A percentile compares a stretch with the other conserved stretches of the same genome.
Evolutionary conservation across 116 monocot genomes (phyloP).

Genomic region (Cymodocea nodosa): DNA sequence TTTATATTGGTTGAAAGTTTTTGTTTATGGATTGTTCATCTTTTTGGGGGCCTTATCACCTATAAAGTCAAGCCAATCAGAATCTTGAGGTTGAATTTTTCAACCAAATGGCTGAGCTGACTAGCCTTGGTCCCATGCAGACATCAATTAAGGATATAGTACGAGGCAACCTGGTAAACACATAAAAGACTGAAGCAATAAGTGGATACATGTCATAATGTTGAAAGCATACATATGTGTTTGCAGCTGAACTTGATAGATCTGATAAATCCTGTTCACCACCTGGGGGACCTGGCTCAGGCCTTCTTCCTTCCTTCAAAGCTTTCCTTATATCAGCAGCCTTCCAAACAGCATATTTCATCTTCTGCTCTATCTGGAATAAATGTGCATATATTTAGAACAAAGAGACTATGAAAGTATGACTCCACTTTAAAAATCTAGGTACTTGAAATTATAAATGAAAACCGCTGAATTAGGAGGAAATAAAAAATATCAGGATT

Average conservation of each 20-base stretch:
- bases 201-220: not conserved
- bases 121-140: too few relatives aligned
- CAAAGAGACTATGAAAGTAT: not conserved
- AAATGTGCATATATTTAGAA: not conserved
- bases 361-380: conserved; percentile 64
- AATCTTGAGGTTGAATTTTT: too few relatives aligned
- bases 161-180: too few relatives aligned
- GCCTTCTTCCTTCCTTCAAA: conserved; percentile 87
- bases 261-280: conserved; percentile 53
- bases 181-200: not conserved
- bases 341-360: conserved; percentile 96
- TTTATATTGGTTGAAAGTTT: too few relatives aligned
- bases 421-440: not conserved
- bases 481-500: not conserved
- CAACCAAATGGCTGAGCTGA: too few relatives aligned
- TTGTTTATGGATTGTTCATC: too few relatives aligned
- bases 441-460: not conserved
- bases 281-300: conserved; percentile 95
- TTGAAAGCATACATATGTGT: conserved; percentile 17
- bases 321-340: conserved; percentile 98
- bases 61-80: too few relatives aligned
- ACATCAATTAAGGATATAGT: too few relatives aligned
- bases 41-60: too few relatives aligned
- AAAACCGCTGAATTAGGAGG: not conserved
- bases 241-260: conserved; percentile 16